Evolutionary conservation across 2,329 filamentous ascomycete species (phyloP).

Genomic region (Calcarisporium arbuscula): DNA sequence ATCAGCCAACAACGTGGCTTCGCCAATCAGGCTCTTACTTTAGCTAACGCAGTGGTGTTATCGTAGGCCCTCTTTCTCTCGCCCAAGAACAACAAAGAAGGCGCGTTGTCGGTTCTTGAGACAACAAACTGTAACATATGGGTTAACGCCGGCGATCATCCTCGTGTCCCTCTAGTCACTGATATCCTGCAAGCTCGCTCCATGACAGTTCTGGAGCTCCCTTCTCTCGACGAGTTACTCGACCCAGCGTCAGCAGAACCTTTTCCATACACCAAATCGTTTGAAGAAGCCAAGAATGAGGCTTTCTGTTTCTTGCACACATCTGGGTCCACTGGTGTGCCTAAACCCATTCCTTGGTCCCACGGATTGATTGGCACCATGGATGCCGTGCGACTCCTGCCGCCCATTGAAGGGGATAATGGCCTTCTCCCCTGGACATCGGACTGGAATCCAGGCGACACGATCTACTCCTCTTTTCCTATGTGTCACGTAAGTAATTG

Average conservation of each 20-base stretch:
- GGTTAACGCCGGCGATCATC: constrained; percentile 17
- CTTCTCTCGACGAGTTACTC: constrained; percentile 1
- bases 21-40: background rate
- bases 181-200: background rate
- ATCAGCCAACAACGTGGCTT: background rate
- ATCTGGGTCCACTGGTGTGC: constrained; percentile 35
- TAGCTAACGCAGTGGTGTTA: background rate
- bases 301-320: constrained; percentile 33
- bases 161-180: constrained; percentile 3
- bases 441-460: constrained; percentile 20
- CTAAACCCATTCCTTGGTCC: constrained; percentile 31
- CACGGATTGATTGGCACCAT: constrained; percentile 26
- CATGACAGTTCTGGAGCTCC: constrained; percentile 1
- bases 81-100: constrained; percentile 26
- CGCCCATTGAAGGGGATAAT: constrained; percentile 21
- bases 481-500: constrained; percentile 28
- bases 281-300: constrained; percentile 24
- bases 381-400: constrained; percentile 29
- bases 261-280: constrained; percentile 25
- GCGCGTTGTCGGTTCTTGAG: constrained; percentile 25
- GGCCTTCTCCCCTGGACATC: constrained; percentile 21
- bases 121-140: constrained; percentile 23
- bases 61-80: constrained; percentile 25
- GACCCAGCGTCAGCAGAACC: constrained; percentile 7
- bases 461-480: constrained; percentile 28